Evolutionary conservation across 2,329 filamentous ascomycete genomes (phyloP), one percentile per base, ranked within the genome.

Genomic region (Fusarium sp.): DNA sequence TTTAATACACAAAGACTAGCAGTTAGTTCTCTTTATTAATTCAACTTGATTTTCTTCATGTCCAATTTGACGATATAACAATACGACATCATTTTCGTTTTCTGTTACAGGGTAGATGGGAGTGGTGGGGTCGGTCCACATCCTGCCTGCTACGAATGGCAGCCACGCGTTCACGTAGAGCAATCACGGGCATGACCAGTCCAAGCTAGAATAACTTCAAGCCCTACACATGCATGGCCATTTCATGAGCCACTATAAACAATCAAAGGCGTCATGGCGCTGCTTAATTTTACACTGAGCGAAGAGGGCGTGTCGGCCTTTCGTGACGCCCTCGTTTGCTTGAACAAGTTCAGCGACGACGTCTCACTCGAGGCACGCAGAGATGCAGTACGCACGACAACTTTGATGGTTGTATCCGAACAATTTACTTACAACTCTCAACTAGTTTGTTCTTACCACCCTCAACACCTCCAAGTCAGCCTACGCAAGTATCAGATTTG

Each of bases 391-490:
- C 50, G 74, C 64, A 7, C 22, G 5, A 8, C 11, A 3, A 6
- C 1, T 3, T 8, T 5, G 9, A 26, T 19, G 19, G 7, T 13
- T 6, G 9, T 15, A 4, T 9, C 3, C 6, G 8, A 12, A 7
- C 13, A 5, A 6, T 7, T 31, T 15, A 31, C 45, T 69, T 7
- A 70, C 35, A 15, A 6, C 1, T 1, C 6, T 2, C 31, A 9
- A 13, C n/a, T 35, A 91, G 91, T 83, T 94, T 64, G 82, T 88
- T 5, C 80, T 94, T 51, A 92, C 90, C 12, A 87, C 91, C 12
- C 79, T 94, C 63, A 94, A 94, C 73, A 85, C 85, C n/a, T 91
- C 91, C 53, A 92, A 91, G 72, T 92, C 91, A 5, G 90, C 90
- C 15, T 93, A 93, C 74, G 88, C 89, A 25, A 89, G 88, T 56